Base-by-base conservation (phyloP, 441 rosid species). In the Raphanus hybrid region DNA sequence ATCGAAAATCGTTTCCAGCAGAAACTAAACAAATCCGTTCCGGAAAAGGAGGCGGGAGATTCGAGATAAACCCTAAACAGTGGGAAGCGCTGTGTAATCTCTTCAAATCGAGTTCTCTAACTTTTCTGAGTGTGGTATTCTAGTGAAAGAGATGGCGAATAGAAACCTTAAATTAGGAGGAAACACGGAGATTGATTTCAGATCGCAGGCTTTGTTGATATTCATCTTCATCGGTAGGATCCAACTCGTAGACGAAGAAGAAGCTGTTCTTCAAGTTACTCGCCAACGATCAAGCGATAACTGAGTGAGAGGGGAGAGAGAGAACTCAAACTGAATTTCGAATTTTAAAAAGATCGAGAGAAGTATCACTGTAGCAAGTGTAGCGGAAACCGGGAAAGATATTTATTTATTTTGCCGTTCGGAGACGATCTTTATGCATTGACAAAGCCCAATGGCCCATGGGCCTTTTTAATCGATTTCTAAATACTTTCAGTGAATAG, bases 151-250 rank as follows among this genome's bases (percentile, higher is more conserved):
- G 32, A 34, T 11, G 34, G 50, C 15, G 18, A 8, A 11, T 64
- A 54, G 58, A 43, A 43, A 92, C 99, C 98, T 88, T 55, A 88
- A 37, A 68, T 87, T 91, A 79, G 97, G 96, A 83, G 97, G 97
- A 78, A 96, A 84, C 48, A 92, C 94, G 12, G 97, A 91, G 52
- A 93, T 90, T 74, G 98, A 92, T 79, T 81, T 89, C 80, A 92
- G 93, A 77, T 91, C 98, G 85, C 87, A 88, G 16, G 90, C 97
- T 87, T 84, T 89, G 87, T 93, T 93, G 85, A 91, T 87, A 84
- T 93, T 96, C 94, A 92, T 79, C 87, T 93, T 93, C 97, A 89
- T 90, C 78, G 52, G 57, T 29, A 7, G 3, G 73, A 57, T 32
- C 76, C 23, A 32, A 23, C 9, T 35, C 58, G 48, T 39, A 72